A percentile compares a stretch with the other conserved stretches of the same genome.
Conservation (phyloP, 176 grass and related monocot genomes). For the Thinopyrum elongatum region DNA sequence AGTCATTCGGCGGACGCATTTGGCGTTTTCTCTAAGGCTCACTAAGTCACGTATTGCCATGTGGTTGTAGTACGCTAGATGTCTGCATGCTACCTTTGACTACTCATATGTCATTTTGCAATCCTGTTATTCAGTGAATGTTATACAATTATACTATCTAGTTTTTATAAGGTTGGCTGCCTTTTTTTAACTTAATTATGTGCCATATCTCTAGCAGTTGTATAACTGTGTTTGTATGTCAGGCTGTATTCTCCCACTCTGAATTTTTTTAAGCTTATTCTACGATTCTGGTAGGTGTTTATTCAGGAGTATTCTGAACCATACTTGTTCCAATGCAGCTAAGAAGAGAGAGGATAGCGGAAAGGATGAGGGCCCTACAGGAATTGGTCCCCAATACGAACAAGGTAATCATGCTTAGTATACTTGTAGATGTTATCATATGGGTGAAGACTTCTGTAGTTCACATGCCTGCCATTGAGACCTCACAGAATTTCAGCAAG, state of each 20-base stretch:
- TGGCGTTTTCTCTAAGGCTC: background rate
- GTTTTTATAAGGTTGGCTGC: background rate
- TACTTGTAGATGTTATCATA: constrained; percentile 37
- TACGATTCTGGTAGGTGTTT: constrained; percentile 11
- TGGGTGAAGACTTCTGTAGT: constrained; percentile 14
- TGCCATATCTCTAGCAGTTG: constrained; percentile 5
- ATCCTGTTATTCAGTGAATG: background rate
- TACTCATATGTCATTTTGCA: background rate
- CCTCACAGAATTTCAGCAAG: constrained; percentile 38
- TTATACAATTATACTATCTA: background rate
- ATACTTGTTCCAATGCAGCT: constrained; percentile 53
- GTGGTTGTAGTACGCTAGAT: background rate
- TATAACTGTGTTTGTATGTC: background rate
- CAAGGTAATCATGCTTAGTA: constrained; percentile 57
- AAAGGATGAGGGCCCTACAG: constrained; percentile 93
- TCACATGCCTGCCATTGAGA: constrained; percentile 47
- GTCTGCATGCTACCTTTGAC: constrained; percentile 13
- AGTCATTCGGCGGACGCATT: background rate
- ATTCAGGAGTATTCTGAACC: constrained; percentile 31
- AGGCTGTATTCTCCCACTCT: background rate
- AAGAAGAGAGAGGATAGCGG: constrained; percentile 97
- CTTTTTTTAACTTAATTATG: constrained; percentile 16
- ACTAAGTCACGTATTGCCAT: background rate
- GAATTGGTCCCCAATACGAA: constrained; percentile 99
- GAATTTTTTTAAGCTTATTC: background rate